Evolutionary conservation across 2,329 filamentous ascomycete species (phyloP).

Genomic region (Trichoderma harzianum): DNA sequence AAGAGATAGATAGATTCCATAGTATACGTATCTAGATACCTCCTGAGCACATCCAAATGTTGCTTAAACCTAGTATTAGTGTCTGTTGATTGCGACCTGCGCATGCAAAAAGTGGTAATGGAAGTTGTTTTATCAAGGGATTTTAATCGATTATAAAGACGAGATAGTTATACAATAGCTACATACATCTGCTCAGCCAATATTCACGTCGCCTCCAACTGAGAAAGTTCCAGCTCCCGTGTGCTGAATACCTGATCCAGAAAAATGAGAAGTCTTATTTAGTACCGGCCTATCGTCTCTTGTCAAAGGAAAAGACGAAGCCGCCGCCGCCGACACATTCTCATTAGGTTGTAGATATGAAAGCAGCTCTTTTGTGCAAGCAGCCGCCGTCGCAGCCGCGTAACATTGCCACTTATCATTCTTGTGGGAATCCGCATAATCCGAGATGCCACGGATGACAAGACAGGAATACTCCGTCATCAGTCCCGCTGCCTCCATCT

Average conservation of each 20-base stretch:
- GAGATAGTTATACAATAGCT: too few species aligned
- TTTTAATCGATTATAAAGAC: too few species aligned
- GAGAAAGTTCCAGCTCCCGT: neutral
- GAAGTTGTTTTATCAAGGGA: too few species aligned
- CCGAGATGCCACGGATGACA: slow-evolving; percentile 24
- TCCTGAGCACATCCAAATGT: neutral
- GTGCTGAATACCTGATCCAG: neutral
- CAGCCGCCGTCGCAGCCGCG: slow-evolving; percentile 22
- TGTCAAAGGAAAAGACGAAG: neutral
- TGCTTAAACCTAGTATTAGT: too few species aligned
- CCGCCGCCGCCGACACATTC: too few species aligned
- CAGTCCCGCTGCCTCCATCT: slow-evolving; percentile 24
- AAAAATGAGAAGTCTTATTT: neutral
- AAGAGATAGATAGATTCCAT: neutral
- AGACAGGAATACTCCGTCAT: slow-evolving; percentile 21
- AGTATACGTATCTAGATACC: neutral
- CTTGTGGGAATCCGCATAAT: slow-evolving; percentile 27
- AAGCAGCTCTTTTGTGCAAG: slow-evolving; percentile 21
- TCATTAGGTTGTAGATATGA: neutral
- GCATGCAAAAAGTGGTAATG: too few species aligned
- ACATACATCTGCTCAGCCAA: neutral
- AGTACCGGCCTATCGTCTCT: neutral
- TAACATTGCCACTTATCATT: slow-evolving; percentile 24
- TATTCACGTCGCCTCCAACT: neutral
- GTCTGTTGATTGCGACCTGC: too few species aligned